phyloP scores from a whole-genome alignment of 176 grass and related monocot species.

The Eleusine coracana region DNA sequence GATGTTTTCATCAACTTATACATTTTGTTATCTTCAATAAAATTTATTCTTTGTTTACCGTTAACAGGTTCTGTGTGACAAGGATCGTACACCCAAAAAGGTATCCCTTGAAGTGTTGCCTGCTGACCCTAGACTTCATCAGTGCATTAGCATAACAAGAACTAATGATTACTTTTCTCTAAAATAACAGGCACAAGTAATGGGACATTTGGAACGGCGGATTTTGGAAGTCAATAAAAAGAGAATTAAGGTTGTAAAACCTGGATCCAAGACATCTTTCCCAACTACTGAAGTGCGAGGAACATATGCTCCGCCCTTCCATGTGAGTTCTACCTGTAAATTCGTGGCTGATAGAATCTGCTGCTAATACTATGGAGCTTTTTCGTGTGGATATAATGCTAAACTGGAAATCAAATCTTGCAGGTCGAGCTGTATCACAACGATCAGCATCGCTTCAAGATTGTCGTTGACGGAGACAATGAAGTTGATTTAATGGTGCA shows the following conservation, averaged over 20 bases:
- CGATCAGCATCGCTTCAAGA: constrained; percentile 91
- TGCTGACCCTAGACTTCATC: neutral
- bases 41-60: constrained; percentile 23
- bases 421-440: constrained; percentile 90
- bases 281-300: constrained; percentile 72
- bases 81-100: constrained; percentile 77
- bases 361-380: neutral
- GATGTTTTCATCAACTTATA: constrained; percentile 13
- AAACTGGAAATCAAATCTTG: constrained; percentile 34
- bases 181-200: constrained; percentile 65
- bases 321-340: constrained; percentile 54
- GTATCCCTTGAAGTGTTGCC: constrained; percentile 25
- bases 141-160: constrained; percentile 28
- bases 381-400: neutral
- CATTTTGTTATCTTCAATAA: neutral
- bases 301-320: constrained; percentile 87
- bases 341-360: neutral
- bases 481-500: constrained; percentile 92
- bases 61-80: constrained; percentile 83
- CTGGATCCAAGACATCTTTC: constrained; percentile 95
- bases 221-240: constrained; percentile 89
- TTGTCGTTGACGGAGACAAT: constrained; percentile 71
- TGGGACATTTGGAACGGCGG: constrained; percentile 85
- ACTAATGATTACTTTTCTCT: neutral
- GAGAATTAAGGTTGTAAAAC: constrained; percentile 95